These are phyloP conservation scores for Alloteropsis angusta DNA, from an alignment of 202 grass and related monocot species.

Conservation along the genomic window DNA sequence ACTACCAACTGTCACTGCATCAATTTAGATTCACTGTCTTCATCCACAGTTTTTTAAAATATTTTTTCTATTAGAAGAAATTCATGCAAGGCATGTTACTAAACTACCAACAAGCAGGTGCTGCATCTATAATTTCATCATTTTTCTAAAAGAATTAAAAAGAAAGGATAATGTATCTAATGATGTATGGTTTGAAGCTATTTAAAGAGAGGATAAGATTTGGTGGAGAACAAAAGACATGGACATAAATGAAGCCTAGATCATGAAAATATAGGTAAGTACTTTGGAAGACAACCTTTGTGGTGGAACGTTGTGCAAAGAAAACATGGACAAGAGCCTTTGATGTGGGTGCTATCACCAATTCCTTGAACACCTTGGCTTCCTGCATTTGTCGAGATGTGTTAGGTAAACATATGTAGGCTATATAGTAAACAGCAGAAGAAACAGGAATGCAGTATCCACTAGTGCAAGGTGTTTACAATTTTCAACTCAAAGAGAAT, in stretches of 20 bases:
- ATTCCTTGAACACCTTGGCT: slow-evolving; percentile 78
- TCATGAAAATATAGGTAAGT: slow-evolving; percentile 20
- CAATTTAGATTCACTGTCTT: slow-evolving; percentile 3
- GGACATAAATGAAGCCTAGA: not conserved
- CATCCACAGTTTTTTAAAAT: not conserved
- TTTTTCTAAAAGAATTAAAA: slow-evolving; percentile 7
- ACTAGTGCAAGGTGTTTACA: not conserved
- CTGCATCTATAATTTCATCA: not conserved
- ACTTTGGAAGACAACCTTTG: slow-evolving; percentile 54
- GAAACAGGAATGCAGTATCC: not conserved
- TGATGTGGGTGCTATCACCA: slow-evolving; percentile 77
- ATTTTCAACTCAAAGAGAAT: not conserved
- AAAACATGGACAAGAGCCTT: slow-evolving; percentile 87
- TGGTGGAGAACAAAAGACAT: not conserved
- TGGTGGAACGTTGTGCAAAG: slow-evolving; percentile 81
- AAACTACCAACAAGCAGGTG: not conserved
- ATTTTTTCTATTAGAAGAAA: slow-evolving; percentile 6
- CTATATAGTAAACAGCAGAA: not conserved
- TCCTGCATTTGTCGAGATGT: slow-evolving; percentile 53
- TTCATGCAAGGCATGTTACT: not conserved
- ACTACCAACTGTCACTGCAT: not conserved
- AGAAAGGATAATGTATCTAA: not conserved
- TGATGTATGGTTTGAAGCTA: not conserved
- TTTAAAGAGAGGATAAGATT: not conserved
- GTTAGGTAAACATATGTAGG: not conserved